Conservation (phyloP, 495 filamentous ascomycete genomes). For the Sporormia fimetaria region DNA sequence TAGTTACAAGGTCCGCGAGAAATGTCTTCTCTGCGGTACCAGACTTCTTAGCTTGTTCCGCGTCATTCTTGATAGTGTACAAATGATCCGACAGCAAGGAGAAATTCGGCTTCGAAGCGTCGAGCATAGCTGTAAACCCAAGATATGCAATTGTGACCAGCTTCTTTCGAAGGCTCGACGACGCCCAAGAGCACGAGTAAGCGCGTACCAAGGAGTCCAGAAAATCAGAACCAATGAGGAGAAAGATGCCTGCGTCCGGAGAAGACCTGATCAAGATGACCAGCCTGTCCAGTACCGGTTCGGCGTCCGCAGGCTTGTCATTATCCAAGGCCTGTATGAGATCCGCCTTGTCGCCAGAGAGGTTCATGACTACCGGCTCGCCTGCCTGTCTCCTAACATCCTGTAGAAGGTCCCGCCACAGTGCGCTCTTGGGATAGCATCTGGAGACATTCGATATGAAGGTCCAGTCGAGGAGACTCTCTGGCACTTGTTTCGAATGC, state of each 20-base stretch:
- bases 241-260: conserved; percentile 43
- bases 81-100: conserved; percentile 69
- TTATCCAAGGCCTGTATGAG: conserved; percentile 44
- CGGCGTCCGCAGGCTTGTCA: conserved; percentile 25
- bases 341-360: conserved; percentile 39
- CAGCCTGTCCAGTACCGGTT: conserved; percentile 39
- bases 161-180: conserved; percentile 45
- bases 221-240: conserved; percentile 76
- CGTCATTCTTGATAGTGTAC: conserved; percentile 62
- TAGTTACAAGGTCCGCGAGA: conserved; percentile 51
- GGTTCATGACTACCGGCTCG: conserved; percentile 33
- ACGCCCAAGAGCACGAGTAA: conserved; percentile 46
- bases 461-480: conserved; percentile 40
- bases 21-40: conserved; percentile 40
- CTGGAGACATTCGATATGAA: conserved; percentile 48
- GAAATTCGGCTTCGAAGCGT: conserved; percentile 52
- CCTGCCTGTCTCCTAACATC: conserved; percentile 37
- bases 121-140: conserved; percentile 54
- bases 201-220: conserved; percentile 59
- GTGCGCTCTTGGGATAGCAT: conserved; percentile 43
- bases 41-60: conserved; percentile 33
- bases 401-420: conserved; percentile 35
- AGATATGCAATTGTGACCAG: conserved; percentile 63
- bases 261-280: conserved; percentile 44
- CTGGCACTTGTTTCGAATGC: conserved; percentile 36